These are phyloP conservation scores for Flaveria floridana DNA, from an alignment of 140 eudicot species.

Conservation along the genomic window DNA sequence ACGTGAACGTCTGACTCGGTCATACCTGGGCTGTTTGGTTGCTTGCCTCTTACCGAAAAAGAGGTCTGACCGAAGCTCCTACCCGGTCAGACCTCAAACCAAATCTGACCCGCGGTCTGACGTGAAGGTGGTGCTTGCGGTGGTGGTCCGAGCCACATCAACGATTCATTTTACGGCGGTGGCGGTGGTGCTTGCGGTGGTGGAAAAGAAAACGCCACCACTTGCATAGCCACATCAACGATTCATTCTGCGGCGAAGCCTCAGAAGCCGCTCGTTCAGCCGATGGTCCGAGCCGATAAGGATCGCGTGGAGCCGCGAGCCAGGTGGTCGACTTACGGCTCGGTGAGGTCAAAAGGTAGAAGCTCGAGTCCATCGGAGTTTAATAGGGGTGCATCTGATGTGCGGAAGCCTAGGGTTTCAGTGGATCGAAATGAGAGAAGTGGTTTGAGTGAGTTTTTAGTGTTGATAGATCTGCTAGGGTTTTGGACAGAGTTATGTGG, in stretches of 20 bases:
- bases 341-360: constrained; percentile 76
- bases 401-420: constrained; percentile 53
- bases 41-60: too few relatives aligned
- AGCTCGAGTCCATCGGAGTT: constrained; percentile 82
- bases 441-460: too few relatives aligned
- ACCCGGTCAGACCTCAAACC: too few relatives aligned
- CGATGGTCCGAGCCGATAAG: constrained; percentile 59
- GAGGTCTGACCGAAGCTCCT: too few relatives aligned
- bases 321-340: constrained; percentile 48
- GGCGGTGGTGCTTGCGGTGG: too few relatives aligned
- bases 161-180: too few relatives aligned
- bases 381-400: constrained; percentile 40
- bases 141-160: too few relatives aligned
- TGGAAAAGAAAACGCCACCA: constrained; percentile 68
- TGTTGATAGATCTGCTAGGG: constrained; percentile 38
- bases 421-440: constrained; percentile 32
- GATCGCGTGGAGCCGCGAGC: constrained; percentile 44
- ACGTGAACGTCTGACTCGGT: too few relatives aligned
- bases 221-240: constrained; percentile 45
- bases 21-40: too few relatives aligned
- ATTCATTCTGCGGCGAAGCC: constrained; percentile 41
- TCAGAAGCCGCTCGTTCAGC: constrained; percentile 58
- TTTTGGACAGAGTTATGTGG: constrained; percentile 33
- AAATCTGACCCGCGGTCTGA: too few relatives aligned
- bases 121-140: too few relatives aligned